Percentiles rank a stretch among this genome's conserved stretches.
These are phyloP conservation scores for Zymoseptoria tritici DNA, from an alignment of 2,329 filamentous ascomycete species.

Conservation along the genomic window DNA sequence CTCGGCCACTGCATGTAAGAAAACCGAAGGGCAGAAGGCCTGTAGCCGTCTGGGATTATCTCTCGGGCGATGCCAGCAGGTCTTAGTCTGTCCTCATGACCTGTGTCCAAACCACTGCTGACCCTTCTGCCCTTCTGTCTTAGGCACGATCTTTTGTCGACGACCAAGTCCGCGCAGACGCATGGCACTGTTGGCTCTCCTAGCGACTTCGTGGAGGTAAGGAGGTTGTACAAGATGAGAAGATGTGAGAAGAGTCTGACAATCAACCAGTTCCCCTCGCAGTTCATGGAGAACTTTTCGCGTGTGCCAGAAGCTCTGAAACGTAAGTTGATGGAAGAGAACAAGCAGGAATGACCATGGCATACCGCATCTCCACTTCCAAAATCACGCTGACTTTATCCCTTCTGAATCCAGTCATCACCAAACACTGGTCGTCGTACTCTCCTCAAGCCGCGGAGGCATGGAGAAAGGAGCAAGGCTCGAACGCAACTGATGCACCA, in stretches of 20 bases:
- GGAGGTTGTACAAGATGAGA: background rate
- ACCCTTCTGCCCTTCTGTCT: too few species aligned
- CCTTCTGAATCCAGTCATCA: background rate
- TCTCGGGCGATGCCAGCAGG: too few species aligned
- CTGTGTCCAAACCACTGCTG: too few species aligned
- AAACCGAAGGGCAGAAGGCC: too few species aligned
- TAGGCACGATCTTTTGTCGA: conserved; percentile 3
- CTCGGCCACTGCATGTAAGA: conserved; percentile 6
- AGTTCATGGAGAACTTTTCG: conserved; percentile 11
- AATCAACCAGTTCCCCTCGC: conserved; percentile 1
- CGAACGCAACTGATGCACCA: background rate
- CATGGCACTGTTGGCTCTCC: background rate
- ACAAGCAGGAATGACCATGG: too few species aligned
- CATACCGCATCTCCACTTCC: too few species aligned
- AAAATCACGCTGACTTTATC: too few species aligned
- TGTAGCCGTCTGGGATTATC: too few species aligned
- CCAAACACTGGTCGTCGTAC: conserved; percentile 8
- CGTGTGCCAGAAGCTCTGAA: conserved; percentile 3
- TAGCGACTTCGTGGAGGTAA: too few species aligned
- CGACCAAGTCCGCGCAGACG: background rate
- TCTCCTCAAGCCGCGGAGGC: background rate
- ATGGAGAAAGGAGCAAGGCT: conserved; percentile 2
- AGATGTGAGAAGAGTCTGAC: background rate
- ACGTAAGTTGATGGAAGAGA: background rate
- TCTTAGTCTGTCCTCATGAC: too few species aligned